These are phyloP conservation scores for Cordyceps javanica DNA, from an alignment of 2,329 filamentous ascomycete genomes.

Conservation along the genomic window DNA sequence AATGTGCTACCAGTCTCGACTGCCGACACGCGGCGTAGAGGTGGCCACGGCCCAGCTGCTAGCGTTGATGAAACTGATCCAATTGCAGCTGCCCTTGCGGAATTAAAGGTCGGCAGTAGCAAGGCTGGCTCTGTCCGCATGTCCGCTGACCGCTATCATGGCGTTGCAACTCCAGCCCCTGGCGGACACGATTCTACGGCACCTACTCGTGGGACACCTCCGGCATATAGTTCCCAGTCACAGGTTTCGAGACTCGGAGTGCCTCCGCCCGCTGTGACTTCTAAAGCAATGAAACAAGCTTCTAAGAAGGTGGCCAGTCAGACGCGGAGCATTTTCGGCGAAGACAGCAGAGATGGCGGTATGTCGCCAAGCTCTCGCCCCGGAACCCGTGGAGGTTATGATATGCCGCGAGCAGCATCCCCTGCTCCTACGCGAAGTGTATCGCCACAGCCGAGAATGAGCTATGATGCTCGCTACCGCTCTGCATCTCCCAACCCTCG, in stretches of 20 bases:
- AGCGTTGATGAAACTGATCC: slow-evolving; percentile 67
- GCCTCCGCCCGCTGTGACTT: slow-evolving; percentile 86
- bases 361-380: slow-evolving; percentile 43
- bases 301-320: slow-evolving; percentile 83
- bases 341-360: slow-evolving; percentile 29
- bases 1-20: slow-evolving; percentile 93
- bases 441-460: slow-evolving; percentile 56
- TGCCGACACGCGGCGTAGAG: slow-evolving; percentile 52
- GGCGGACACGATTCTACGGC: slow-evolving; percentile 41
- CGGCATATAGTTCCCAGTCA: slow-evolving; percentile 67
- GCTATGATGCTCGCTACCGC: slow-evolving; percentile 40
- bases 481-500: slow-evolving; percentile 62
- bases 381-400: slow-evolving; percentile 44
- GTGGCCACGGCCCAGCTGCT: slow-evolving; percentile 25
- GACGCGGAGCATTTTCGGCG: slow-evolving; percentile 70
- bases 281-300: slow-evolving; percentile 91
- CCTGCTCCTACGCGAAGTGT: slow-evolving; percentile 60
- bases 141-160: slow-evolving; percentile 92
- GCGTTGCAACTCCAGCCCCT: slow-evolving; percentile 77
- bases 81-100: slow-evolving; percentile 85
- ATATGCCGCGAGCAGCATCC: slow-evolving; percentile 56
- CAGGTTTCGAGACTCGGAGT: slow-evolving; percentile 75
- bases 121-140: slow-evolving; percentile 80
- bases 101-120: slow-evolving; percentile 72
- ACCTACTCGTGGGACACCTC: slow-evolving; percentile 67